Evolutionary conservation across 306 rosid species (phyloP).

Genomic region (Clitoria ternatea): DNA sequence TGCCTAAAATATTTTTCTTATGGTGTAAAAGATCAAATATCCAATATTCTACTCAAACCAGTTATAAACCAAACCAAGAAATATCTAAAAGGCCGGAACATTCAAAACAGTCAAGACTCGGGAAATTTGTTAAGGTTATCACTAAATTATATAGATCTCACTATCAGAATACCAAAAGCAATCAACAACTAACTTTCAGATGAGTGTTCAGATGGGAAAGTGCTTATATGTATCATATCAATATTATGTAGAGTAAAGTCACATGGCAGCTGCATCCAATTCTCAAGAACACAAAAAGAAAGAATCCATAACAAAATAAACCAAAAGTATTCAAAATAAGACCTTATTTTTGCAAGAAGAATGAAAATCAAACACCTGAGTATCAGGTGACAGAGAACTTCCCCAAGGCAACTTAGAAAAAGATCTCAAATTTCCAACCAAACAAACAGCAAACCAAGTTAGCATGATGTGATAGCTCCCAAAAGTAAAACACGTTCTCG

Average conservation of each 20-base stretch:
- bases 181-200: background rate
- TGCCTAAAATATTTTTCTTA: too few relatives aligned
- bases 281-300: background rate
- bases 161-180: background rate
- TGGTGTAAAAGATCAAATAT: too few relatives aligned
- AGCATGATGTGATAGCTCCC: background rate
- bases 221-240: background rate
- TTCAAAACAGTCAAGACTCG: too few relatives aligned
- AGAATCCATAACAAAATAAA: background rate
- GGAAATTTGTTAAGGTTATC: too few relatives aligned
- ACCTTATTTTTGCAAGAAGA: background rate
- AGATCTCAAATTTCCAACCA: conserved; percentile 35
- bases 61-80: too few relatives aligned
- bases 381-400: background rate
- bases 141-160: conserved; percentile 12
- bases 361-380: conserved; percentile 1
- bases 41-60: too few relatives aligned
- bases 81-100: too few relatives aligned
- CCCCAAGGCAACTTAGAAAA: conserved; percentile 5
- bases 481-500: background rate
- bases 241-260: background rate
- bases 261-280: conserved; percentile 1
- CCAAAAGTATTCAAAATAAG: background rate
- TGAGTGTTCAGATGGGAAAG: background rate
- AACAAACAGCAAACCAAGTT: conserved; percentile 6